A percentile compares a stretch with the other conserved stretches of the same genome.
phyloP scores from a whole-genome alignment of 108 stramenopile species.

The Discostella pseudostelligera region DNA sequence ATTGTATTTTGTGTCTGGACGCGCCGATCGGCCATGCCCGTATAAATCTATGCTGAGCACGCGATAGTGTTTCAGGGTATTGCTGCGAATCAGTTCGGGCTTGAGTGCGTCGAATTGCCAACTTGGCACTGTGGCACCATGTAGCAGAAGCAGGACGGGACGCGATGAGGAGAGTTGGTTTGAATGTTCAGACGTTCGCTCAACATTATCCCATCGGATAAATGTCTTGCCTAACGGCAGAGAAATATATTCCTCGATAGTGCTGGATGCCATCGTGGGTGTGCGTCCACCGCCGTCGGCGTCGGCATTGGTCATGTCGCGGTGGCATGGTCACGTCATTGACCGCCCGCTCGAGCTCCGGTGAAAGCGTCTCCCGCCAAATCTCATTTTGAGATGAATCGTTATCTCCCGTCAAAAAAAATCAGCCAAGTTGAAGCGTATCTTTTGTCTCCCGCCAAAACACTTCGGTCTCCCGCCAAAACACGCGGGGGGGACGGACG shows the following conservation, averaged over 20 bases:
- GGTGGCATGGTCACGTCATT: too few species aligned
- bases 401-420: too few species aligned
- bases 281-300: too few species aligned
- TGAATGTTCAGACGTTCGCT: not conserved
- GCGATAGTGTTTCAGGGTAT: not conserved
- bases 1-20: constrained; percentile 14
- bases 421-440: too few species aligned
- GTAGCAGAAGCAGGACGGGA: constrained; percentile 12
- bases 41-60: constrained; percentile 18
- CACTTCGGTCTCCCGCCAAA: too few species aligned
- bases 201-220: constrained; percentile 16
- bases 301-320: too few species aligned
- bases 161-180: not conserved
- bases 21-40: constrained; percentile 21
- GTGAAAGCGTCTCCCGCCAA: too few species aligned
- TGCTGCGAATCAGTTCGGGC: not conserved
- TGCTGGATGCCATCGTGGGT: not conserved
- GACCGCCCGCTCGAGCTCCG: too few species aligned
- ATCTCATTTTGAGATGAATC: too few species aligned
- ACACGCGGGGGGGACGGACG: too few species aligned
- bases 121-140: constrained; percentile 23
- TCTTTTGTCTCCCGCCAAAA: too few species aligned
- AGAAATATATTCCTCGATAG: constrained; percentile 11
- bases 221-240: constrained; percentile 16
- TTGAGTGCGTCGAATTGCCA: constrained; percentile 24